Conservation (phyloP, 257 asterid genomes). For the Solanum chilense region DNA sequence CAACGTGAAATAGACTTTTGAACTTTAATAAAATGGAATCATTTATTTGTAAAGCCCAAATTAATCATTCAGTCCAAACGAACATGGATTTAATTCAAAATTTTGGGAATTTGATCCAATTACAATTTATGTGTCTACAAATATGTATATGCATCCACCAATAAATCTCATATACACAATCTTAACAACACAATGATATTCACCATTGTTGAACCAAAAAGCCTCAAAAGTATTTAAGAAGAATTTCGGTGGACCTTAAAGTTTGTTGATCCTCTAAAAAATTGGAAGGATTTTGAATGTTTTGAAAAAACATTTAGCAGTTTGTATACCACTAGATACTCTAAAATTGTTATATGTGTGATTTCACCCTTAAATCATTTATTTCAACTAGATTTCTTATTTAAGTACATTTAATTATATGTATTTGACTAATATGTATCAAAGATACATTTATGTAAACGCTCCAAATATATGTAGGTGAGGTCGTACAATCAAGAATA, state of each 20-base stretch:
- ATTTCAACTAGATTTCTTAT: not conserved
- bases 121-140: no score
- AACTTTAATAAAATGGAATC: no score
- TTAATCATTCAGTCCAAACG: no score
- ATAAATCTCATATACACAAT: not conserved
- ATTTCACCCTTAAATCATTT: not conserved
- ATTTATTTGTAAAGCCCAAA: no score
- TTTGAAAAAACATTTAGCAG: not conserved
- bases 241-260: not conserved
- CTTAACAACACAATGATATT: not conserved
- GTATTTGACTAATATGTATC: not conserved
- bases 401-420: no score
- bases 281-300: not conserved
- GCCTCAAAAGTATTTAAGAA: not conserved
- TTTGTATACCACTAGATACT: not conserved
- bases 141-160: not conserved
- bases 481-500: not conserved
- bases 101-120: no score
- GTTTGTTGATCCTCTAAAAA: not conserved
- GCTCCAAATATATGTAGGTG: not conserved
- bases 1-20: no score
- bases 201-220: not conserved
- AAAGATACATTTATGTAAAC: not conserved
- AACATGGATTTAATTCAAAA: no score
- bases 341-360: not conserved